Base-by-base conservation (phyloP, 1,284 basidiomycete species). In the Ganoderma leucocontextum region DNA sequence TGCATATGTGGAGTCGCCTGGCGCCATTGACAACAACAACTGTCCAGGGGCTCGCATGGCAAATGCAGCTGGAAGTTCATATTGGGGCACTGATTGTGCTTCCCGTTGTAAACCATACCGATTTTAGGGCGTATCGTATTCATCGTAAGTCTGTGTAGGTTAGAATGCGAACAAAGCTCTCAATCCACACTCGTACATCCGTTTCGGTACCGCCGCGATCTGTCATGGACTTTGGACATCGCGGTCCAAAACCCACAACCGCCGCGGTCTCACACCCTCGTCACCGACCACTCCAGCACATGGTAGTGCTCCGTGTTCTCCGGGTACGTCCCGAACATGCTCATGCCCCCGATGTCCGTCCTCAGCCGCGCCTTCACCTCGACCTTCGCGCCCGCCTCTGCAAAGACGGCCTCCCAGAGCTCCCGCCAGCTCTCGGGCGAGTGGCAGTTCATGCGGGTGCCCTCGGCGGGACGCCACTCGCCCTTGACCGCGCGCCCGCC, bases 361-460 rank as follows among this genome's bases (percentile, higher is more conserved):
- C 61, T 19, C 19, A 66, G 35, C 9, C 47, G 47, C 44, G 52
- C 52, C 52, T 55, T 55, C 22, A 65, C 65, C 65, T 44, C 65
- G 39, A 82, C 81, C 64, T 73, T 68, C 15, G 84, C 80, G 0
- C 75, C 75, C 8, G 78, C 81, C 60, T 77, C 74, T 63, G 71
- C 73, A 62, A 84, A 84, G 10, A 85, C 75, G 15, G 78, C 79
- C 64, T 82, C 78, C 84, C 84, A 86, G 55, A 85, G 71, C 62
- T 78, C 78, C 22, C 66, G 70, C 82, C 83, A 85, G 62, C 78
- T 80, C 67, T 82, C 78, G 0, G 82, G 81, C 7, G 69, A 74
- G 39, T 84, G 80, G 36, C 73, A 72, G 70, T 81, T 78, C 71
- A 78, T 67, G 17, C n/a, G 17, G 4, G 70, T 64, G 1, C 73